A percentile compares a stretch with the other conserved stretches of the same genome.
phyloP scores from a whole-genome alignment of 371 early-diverging fungal genomes.

The Apophysomyces trapeziformis region DNA sequence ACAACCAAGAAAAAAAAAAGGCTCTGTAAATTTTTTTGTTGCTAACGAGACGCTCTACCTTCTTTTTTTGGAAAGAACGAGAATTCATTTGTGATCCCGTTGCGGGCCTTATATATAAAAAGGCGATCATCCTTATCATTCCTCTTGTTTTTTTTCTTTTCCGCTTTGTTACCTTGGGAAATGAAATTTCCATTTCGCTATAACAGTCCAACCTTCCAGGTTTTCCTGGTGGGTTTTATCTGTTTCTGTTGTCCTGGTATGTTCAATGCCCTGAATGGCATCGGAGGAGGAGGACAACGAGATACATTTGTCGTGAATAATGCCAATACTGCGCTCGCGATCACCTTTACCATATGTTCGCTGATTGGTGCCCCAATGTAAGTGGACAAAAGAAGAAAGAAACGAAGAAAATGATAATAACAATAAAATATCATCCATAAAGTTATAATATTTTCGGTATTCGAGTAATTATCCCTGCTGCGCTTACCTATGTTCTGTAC shows the following conservation, averaged over 20 bases:
- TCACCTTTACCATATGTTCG: conserved; percentile 71
- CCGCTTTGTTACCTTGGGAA: conserved; percentile 15
- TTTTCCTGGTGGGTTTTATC: conserved; percentile 71
- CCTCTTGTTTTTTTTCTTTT: conserved; percentile 1
- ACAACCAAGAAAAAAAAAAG: not conserved
- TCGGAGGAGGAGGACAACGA: conserved; percentile 56
- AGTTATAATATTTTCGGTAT: conserved; percentile 64
- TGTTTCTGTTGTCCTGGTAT: conserved; percentile 86
- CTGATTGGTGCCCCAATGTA: conserved; percentile 61
- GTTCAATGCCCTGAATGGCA: conserved; percentile 77
- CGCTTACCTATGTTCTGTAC: conserved; percentile 61
- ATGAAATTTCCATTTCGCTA: conserved; percentile 44
- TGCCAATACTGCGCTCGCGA: conserved; percentile 70
- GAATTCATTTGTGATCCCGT: not conserved
- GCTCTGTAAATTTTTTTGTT: not conserved
- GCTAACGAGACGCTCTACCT: not conserved
- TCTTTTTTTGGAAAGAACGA: not conserved
- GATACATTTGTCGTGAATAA: conserved; percentile 64
- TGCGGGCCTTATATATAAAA: not conserved
- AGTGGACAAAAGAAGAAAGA: not conserved
- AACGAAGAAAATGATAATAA: not conserved
- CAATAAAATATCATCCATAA: not conserved
- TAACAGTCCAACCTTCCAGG: conserved; percentile 62
- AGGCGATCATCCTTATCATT: not conserved
- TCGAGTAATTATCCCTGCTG: conserved; percentile 57